A percentile compares a stretch with the other conserved stretches of the same genome.
phyloP scores from a whole-genome alignment of 1,139 yeast species.

The Blastobotrys illinoisensis region DNA sequence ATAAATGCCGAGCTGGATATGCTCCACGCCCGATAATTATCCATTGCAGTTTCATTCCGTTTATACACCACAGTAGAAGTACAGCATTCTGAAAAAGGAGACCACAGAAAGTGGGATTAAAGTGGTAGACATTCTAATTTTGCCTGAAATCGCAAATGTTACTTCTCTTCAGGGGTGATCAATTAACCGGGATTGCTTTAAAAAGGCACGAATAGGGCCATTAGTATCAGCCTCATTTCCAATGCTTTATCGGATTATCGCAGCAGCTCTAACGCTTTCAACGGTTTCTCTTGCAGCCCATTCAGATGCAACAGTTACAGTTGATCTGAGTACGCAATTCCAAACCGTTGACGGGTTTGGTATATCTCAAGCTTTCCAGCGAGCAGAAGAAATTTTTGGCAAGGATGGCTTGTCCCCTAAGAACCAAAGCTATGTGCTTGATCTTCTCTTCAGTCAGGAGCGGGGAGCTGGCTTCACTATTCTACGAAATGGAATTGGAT shows the following conservation, averaged over 20 bases:
- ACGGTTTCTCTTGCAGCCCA: not conserved
- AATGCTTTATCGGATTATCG: not conserved
- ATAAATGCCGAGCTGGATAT: too few species aligned
- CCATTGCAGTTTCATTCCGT: too few species aligned
- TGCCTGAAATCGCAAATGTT: not conserved
- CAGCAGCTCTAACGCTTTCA: not conserved
- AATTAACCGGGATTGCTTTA: not conserved
- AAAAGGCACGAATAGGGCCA: not conserved
- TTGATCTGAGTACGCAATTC: not conserved
- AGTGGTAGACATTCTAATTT: too few species aligned
- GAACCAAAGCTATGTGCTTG: not conserved
- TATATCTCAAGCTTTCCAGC: not conserved
- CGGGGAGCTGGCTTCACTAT: not conserved
- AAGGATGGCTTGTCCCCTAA: not conserved
- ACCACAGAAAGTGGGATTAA: too few species aligned
- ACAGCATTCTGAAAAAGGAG: too few species aligned
- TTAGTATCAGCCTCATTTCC: not conserved
- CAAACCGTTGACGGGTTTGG: not conserved
- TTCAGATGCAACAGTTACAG: not conserved
- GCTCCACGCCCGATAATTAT: too few species aligned
- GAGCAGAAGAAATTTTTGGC: not conserved
- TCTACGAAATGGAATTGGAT: not conserved
- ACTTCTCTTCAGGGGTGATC: not conserved
- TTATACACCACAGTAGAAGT: too few species aligned
- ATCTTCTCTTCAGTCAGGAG: not conserved